Evolutionary conservation across 306 rosid species (phyloP).

Genomic region (Quercus rubra): DNA sequence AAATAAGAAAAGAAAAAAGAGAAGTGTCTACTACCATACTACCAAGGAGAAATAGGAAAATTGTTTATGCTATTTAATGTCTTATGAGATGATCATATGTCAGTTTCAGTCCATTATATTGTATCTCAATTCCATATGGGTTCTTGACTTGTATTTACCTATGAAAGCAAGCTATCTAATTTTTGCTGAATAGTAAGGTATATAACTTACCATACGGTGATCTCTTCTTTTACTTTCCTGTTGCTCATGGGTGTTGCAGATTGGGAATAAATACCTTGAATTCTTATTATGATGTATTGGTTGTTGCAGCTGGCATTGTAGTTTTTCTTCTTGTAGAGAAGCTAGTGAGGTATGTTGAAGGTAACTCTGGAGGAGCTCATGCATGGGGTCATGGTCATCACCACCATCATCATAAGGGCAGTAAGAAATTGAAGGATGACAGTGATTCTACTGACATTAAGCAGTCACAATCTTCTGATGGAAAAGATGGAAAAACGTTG

Average conservation of each 20-base stretch:
- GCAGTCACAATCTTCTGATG: slow-evolving; percentile 23
- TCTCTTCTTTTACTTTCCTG: slow-evolving; percentile 2
- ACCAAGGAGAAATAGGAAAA: neutral
- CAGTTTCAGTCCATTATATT: neutral
- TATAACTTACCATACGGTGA: neutral
- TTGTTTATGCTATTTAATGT: neutral
- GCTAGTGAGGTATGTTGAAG: slow-evolving; percentile 87
- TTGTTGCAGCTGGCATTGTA: slow-evolving; percentile 84
- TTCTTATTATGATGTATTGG: slow-evolving; percentile 14
- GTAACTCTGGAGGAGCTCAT: slow-evolving; percentile 63
- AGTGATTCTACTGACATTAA: slow-evolving; percentile 31
- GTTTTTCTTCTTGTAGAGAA: slow-evolving; percentile 94
- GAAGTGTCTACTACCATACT: neutral
- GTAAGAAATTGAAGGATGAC: slow-evolving; percentile 65
- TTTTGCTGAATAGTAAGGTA: neutral
- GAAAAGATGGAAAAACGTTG: slow-evolving; percentile 25
- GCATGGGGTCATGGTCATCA: slow-evolving; percentile 75
- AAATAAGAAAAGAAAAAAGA: too few species aligned
- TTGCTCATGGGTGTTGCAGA: slow-evolving; percentile 8
- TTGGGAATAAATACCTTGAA: slow-evolving; percentile 14
- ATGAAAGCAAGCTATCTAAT: neutral
- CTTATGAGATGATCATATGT: neutral
- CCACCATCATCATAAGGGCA: slow-evolving; percentile 63
- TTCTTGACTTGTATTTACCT: neutral
- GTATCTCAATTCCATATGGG: neutral